Evolutionary conservation across 2,329 filamentous ascomycete genomes (phyloP).

Genomic region (Alternaria metachromatica): DNA sequence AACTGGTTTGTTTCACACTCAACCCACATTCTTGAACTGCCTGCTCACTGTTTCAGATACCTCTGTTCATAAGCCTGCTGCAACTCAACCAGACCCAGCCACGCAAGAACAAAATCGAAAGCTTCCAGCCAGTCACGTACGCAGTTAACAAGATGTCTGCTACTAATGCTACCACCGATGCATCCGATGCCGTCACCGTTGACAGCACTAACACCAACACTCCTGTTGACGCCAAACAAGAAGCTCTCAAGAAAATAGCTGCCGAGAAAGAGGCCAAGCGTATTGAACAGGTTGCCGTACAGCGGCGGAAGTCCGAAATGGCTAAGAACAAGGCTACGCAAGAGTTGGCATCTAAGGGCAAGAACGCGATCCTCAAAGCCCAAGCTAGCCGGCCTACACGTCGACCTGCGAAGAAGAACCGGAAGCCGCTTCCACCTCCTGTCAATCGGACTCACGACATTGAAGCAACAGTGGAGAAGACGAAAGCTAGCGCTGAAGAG

Average conservation of each 20-base stretch:
- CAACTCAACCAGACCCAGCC: fast-evolving
- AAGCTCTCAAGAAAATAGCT: neutral
- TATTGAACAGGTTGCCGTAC: neutral
- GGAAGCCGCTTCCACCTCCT: neutral
- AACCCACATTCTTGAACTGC: neutral
- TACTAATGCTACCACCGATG: neutral
- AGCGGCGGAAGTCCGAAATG: neutral
- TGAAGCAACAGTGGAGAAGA: neutral
- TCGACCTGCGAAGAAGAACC: neutral
- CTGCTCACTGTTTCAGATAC: neutral
- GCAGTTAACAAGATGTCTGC: neutral
- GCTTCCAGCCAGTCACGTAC: neutral
- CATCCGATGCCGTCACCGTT: neutral
- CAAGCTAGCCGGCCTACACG: neutral
- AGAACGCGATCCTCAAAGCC: neutral
- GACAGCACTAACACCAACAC: neutral
- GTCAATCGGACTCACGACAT: neutral
- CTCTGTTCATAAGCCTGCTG: neutral
- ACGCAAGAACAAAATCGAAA: neutral
- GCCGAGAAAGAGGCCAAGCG: neutral
- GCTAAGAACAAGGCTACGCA: neutral
- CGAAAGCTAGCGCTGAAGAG: neutral
- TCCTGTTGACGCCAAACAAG: neutral
- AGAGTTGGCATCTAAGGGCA: neutral
- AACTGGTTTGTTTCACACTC: neutral